Evolutionary conservation across 1,139 yeast genomes (phyloP), one percentile per base, ranked within the genome.

Genomic region (Petasospora rhodanensis): DNA sequence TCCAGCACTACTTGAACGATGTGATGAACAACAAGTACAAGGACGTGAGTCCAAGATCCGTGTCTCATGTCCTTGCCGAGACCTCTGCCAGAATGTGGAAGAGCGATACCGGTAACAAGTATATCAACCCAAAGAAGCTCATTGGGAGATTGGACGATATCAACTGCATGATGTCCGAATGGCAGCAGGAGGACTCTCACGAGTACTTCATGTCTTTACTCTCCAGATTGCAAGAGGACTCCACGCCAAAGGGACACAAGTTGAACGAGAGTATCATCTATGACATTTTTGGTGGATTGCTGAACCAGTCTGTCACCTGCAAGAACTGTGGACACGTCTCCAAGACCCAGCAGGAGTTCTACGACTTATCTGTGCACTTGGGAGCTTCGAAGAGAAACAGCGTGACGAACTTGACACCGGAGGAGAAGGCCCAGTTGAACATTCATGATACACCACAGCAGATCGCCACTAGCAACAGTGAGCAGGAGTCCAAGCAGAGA

Each of bases 111-210:
- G 62, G 58, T 14, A 58, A 55, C 35, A 66, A 68, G 41, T 78
- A 68, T 48, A 66, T 81, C 38, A 79, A 84, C 53, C 96, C 96
- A 5, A 76, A 78, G 47, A 76, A 73, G 48, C 67, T 89, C 47
- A 79, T 87, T 35, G 68, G 70, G 34, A 68, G 91, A 42, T 64
- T 89, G 37, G 84, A 75, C 33, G 95, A 86, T 49, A 86, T 89
- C 50, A 89, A 89, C 58, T 86, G 95, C 55, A 82, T 85, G 93
- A 86, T 89, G 95, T 79, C 89, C 24, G 91, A 80, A 55, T 87
- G 95, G 95, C 89, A 86, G 58, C 98, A 91, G 58, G 97, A 91
- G 59, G 99, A 91, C 58, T 83, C 96, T 1, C 99, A 91, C 58
- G 99, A 91, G 59, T 91, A 89, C 59, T 85, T 79, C 56, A 87